Base-by-base conservation (phyloP, 345 rosid genomes). In the Aegle marmelos region DNA sequence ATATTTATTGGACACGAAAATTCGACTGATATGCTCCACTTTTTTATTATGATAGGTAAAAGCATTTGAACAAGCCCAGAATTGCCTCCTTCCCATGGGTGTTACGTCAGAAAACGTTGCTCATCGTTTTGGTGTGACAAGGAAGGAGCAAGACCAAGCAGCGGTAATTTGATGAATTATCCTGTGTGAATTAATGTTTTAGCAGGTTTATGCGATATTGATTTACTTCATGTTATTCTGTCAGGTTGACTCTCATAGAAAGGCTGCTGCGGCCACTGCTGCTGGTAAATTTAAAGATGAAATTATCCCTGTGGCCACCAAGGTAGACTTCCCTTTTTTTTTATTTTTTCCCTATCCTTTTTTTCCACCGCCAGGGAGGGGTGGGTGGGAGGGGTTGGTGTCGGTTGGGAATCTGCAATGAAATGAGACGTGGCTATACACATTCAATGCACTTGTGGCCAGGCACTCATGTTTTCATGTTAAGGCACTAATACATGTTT, bases 141-240 rank as follows among this genome's bases (percentile, higher is more conserved):
- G 97, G 88, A 88, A 87, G 84, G 99, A 95, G 87, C 99, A 95
- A 83, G 99, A 95, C 83, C 96, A 93, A 86, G 99, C 98, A 75
- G 97, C 98, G 22, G 99, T 95, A 81, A 86, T 92, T 88, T 70
- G 50, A 70, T 77, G 21, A 72, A 60, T 37, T n/a, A 73, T 45
- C 65, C 79, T 9, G 70, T 76, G 56, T 48, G 48, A 11, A 56
- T 11, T 30, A 45, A 22, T 75, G 27, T 61, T 10, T 11, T 48
- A 54, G 33, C 5, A 27, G 7, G 61, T 54, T 28, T 17, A 16
- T 60, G 4, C 41, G 21, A 56, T 60, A 53, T 62, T 62, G 39
- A 68, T 53, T 22, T 66, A 25, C 5, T 63, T 21, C 33, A 74
- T 22, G 56, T 76, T 76, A 58, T 82, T 34, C 80, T 81, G 37